These are phyloP conservation scores for Macadamia tetraphylla DNA, from an alignment of 164 flowering plant genomes.

Conservation along the genomic window DNA sequence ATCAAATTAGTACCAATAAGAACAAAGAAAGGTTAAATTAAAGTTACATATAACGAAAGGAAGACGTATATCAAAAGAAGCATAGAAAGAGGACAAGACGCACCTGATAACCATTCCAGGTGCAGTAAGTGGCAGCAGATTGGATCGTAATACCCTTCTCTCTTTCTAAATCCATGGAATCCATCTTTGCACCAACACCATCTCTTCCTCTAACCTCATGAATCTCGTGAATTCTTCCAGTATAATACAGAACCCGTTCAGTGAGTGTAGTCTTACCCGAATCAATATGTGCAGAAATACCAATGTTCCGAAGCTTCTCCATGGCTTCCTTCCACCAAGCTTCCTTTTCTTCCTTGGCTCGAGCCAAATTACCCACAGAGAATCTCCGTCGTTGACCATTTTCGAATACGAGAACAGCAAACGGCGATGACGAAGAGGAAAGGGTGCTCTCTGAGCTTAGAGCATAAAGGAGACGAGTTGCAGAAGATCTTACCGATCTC, in stretches of 20 bases:
- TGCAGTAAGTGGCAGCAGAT: slow-evolving; percentile 96
- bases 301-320: slow-evolving; percentile 80
- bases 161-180: slow-evolving; percentile 97
- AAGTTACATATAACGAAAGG: neutral
- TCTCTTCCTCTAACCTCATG: slow-evolving; percentile 95
- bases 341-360: slow-evolving; percentile 61
- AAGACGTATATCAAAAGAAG: too few relatives aligned
- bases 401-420: slow-evolving; percentile 33
- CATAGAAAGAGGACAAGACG: neutral
- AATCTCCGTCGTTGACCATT: slow-evolving; percentile 34
- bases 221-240: slow-evolving; percentile 92
- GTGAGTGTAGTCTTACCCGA: slow-evolving; percentile 96
- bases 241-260: slow-evolving; percentile 78
- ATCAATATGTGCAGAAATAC: slow-evolving; percentile 96
- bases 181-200: slow-evolving; percentile 99
- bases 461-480: slow-evolving; percentile 53
- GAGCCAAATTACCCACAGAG: slow-evolving; percentile 52
- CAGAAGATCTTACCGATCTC: slow-evolving; percentile 32
- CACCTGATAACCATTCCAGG: slow-evolving; percentile 93
- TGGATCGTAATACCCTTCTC: slow-evolving; percentile 98
- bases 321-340: slow-evolving; percentile 81
- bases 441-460: slow-evolving; percentile 18
- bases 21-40: too few relatives aligned
- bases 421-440: slow-evolving; percentile 27
- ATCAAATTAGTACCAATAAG: too few relatives aligned